Evolutionary conservation across 2,329 filamentous ascomycete species (phyloP), one percentile per base, ranked within the genome.

Genomic region (Neobulgaria alba): DNA sequence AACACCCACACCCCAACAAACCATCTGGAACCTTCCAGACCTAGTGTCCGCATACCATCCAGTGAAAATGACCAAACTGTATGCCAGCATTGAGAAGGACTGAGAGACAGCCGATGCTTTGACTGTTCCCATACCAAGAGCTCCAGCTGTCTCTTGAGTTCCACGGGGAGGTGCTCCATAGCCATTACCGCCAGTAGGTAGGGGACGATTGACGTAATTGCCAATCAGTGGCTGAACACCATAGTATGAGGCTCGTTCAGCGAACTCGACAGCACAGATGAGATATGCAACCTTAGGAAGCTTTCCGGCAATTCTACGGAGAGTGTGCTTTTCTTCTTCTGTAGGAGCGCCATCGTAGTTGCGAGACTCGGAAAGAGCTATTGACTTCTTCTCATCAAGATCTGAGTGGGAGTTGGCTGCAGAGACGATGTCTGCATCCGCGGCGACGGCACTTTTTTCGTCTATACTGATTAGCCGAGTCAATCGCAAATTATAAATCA

Each of bases 191-290:
- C 66, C 68, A 2, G 57, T 46, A 1, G 78, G 78, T 3, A 83
- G 55, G 3, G 72, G 69, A 8, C 72, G 71, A 50, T 81, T 73
- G 53, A 82, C 70, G 51, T 72, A 82, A 56, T 82, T 82, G 47
- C 65, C 66, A 56, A 78, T 77, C 5, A 53, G 60, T 0, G 68
- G 71, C 32, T 75, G 72, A 3, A 78, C 79, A 40, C 82, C 83
- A 56, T 87, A 86, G 72, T 85, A 88, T 10, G 78, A 82, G 63
- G 85, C 85, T 36, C 82, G 78, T 64, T 88, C 83, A 64, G 79
- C 84, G 42, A 85, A 65, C 62, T 88, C 83, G 44, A 83, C 75
- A 47, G 85, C 77, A 35, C 79, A 81, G 44, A 88, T 75, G 18
- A 77, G 79, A 63, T 77, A 87, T 43, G 80, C 73, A 40, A 70